Evolutionary conservation across 1,139 yeast species (phyloP).

Genomic region (Suhomyces bokatorum): DNA sequence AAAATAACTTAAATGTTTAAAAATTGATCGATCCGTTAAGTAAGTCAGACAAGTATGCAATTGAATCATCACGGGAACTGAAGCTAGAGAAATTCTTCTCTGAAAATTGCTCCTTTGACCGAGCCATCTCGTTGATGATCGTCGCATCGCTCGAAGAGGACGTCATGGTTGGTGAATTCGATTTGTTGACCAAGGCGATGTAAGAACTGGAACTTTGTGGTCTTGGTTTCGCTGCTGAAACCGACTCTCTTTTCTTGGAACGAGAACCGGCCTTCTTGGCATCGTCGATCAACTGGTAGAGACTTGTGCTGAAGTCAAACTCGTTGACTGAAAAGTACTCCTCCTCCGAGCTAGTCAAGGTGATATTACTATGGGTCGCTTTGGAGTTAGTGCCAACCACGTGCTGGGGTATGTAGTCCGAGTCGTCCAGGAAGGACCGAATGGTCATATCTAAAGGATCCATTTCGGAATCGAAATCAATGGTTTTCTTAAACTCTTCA

Average conservation of each 20-base stretch:
- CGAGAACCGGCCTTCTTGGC: constrained; percentile 7
- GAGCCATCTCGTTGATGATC: constrained; percentile 24
- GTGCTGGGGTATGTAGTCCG: not conserved
- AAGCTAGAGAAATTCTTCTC: constrained; percentile 54
- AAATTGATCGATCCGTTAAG: constrained; percentile 28
- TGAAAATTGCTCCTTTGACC: constrained; percentile 17
- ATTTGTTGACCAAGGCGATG: constrained; percentile 1
- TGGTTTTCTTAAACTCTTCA: constrained; percentile 32
- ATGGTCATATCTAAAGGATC: constrained; percentile 2
- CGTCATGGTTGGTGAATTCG: constrained; percentile 10
- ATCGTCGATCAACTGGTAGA: constrained; percentile 9
- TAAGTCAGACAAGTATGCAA: constrained; percentile 37
- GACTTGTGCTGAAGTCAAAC: constrained; percentile 16
- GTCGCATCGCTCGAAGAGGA: constrained; percentile 39
- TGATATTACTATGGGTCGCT: constrained; percentile 9
- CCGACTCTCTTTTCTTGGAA: not conserved
- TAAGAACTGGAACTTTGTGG: not conserved
- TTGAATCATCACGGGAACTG: constrained; percentile 23
- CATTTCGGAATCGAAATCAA: constrained; percentile 21
- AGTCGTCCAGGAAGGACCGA: not conserved
- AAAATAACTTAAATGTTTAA: constrained; percentile 1
- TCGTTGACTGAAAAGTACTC: constrained; percentile 38
- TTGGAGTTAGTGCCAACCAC: not conserved
- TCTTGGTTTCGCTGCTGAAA: not conserved
- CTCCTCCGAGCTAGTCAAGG: constrained; percentile 30